phyloP scores from a whole-genome alignment of 2,329 filamentous ascomycete genomes.

The Calonectria multiphialidica region DNA sequence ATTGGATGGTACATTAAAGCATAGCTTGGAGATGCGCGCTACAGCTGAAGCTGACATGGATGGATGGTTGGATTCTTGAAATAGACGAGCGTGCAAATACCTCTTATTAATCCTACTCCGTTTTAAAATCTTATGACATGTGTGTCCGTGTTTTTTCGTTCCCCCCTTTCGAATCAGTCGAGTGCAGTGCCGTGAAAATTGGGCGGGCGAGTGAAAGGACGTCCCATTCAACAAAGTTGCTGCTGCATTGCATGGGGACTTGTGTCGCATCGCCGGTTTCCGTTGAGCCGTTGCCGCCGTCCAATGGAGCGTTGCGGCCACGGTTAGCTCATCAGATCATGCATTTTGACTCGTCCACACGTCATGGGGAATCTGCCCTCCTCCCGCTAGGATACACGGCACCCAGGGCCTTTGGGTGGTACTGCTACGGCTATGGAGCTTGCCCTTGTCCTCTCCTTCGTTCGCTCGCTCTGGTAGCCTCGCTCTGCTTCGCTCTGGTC shows the following conservation, averaged over 20 bases:
- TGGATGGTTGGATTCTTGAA: slow-evolving; percentile 7
- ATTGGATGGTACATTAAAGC: slow-evolving; percentile 17
- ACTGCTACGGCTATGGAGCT: background rate
- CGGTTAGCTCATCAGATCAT: slow-evolving; percentile 36
- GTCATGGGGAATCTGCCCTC: slow-evolving; percentile 29
- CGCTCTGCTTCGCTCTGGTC: no score
- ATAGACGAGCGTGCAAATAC: slow-evolving; percentile 24
- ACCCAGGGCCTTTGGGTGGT: background rate
- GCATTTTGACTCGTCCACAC: slow-evolving; percentile 24
- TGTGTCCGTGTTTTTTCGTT: background rate
- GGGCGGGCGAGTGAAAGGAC: background rate
- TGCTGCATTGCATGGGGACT: slow-evolving; percentile 11
- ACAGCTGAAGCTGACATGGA: slow-evolving; percentile 21
- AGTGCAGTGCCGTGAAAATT: background rate
- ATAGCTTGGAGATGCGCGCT: slow-evolving; percentile 10
- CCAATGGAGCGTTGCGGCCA: slow-evolving; percentile 15
- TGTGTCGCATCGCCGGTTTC: slow-evolving; percentile 18
- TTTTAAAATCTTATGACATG: slow-evolving; percentile 1
- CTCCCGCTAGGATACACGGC: slow-evolving; percentile 1
- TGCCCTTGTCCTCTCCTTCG: background rate
- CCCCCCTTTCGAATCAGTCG: background rate
- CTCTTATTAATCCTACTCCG: slow-evolving; percentile 23
- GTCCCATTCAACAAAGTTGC: slow-evolving; percentile 17
- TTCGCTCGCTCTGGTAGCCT: no score
- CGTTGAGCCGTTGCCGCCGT: slow-evolving; percentile 21